phyloP scores from a whole-genome alignment of 345 rosid genomes.

The Mangifera indica region DNA sequence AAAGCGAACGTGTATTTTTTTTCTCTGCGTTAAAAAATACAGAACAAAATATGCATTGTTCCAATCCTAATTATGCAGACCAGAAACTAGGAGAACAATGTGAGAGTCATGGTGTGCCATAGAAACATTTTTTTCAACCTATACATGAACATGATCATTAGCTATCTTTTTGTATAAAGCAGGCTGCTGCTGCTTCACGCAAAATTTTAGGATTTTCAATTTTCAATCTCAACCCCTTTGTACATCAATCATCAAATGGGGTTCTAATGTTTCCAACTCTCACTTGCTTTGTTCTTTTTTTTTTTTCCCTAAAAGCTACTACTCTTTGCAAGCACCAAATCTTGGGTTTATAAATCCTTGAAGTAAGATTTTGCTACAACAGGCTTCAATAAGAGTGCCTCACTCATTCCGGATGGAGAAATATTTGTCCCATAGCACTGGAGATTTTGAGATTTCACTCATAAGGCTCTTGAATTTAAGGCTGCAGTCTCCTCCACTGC shows the following conservation, averaged over 20 bases:
- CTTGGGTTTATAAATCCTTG: not conserved
- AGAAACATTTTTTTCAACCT: constrained; percentile 9
- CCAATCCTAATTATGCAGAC: constrained; percentile 9
- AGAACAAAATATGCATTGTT: not conserved
- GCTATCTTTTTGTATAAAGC: constrained; percentile 11
- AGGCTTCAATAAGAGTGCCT: constrained; percentile 12
- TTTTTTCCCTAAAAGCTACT: not conserved
- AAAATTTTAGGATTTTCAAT: constrained; percentile 18
- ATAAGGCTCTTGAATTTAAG: constrained; percentile 80
- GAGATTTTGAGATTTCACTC: constrained; percentile 71
- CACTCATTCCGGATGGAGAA: constrained; percentile 84
- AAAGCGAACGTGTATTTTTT: not conserved
- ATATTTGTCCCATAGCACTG: constrained; percentile 66
- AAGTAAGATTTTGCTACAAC: not conserved
- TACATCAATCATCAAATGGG: constrained; percentile 15
- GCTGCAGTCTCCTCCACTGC: constrained; percentile 95
- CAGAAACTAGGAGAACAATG: not conserved
- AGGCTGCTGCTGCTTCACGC: constrained; percentile 16
- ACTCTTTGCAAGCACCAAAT: not conserved
- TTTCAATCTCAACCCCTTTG: constrained; percentile 4
- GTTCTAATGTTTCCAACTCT: not conserved
- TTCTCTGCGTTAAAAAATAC: not conserved
- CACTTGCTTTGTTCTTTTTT: not conserved
- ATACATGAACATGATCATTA: constrained; percentile 23
- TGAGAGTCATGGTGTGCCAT: not conserved